Base-by-base conservation (phyloP, 305 asterid genomes). In the Fraxinus sp. region DNA sequence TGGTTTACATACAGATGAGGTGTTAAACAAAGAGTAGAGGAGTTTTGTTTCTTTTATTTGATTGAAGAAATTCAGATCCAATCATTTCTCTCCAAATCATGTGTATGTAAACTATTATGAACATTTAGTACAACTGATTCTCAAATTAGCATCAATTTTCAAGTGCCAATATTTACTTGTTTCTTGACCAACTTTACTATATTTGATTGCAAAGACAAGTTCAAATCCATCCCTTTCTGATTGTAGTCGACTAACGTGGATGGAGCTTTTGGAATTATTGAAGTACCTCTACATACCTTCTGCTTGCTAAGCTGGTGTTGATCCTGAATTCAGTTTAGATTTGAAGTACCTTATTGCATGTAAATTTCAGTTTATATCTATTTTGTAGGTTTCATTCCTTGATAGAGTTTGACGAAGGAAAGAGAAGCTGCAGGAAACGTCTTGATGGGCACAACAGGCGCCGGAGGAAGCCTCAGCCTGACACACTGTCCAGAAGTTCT, bases 371-470 rank as follows among this genome's bases (percentile, higher is more conserved):
- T 68, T 68, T 68, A 10, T 28, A 5, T 13, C 22, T 28, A 18
- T 68, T n/a, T 35, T 55, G 4, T 75, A 89, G 92, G 82, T 89
- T 89, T 80, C 92, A 89, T 84, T 83, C 86, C 24, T 77, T 89
- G 83, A 83, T 82, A 83, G 92, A 89, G 80, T 89, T 89, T 83
- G 92, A 89, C 76, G 91, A 89, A 81, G 91, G 91, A 11, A 89
- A 89, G 83, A 88, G 92, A 57, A 89, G 92, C 80, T 89, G 92
- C 64, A 87, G 92, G 64, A 89, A 87, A 41, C 92, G 92, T 76
- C 87, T 89, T 8, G 92, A 90, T n/a, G 92, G 89, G 35, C 92
- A 89, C 80, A 89, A 89, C 55, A 89, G 88, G 79, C 92, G 92
- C 5, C 81, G 92, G 37, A 89, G 92, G 71, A 89, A 88, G 46